Evolutionary conservation across 805 yeast species (phyloP).

Genomic region (Isabelozyma rhagii): DNA sequence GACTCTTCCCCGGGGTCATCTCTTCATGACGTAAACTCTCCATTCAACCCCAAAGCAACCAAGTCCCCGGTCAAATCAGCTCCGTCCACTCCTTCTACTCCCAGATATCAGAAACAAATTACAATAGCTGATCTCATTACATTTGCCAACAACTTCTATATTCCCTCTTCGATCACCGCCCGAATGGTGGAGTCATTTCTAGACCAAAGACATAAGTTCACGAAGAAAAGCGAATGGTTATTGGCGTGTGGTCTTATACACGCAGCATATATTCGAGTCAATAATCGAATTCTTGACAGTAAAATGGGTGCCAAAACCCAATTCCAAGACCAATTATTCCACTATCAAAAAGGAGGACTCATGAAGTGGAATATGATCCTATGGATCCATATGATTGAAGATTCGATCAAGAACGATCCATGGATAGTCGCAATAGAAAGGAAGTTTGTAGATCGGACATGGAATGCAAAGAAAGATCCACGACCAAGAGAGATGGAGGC

Average conservation of each 20-base stretch:
- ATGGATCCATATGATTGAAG: slow-evolving; percentile 54
- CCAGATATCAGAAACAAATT: slow-evolving; percentile 18
- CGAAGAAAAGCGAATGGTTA: slow-evolving; percentile 62
- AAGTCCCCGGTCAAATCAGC: slow-evolving; percentile 1
- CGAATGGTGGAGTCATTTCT: slow-evolving; percentile 49
- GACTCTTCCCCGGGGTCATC: too few relatives aligned
- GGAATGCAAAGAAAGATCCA: slow-evolving; percentile 13
- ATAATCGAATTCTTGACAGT: slow-evolving; percentile 41
- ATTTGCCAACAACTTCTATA: slow-evolving; percentile 61
- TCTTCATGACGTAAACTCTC: slow-evolving; percentile 19
- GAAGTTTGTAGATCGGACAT: slow-evolving; percentile 35
- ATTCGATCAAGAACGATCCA: slow-evolving; percentile 51
- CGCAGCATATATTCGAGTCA: slow-evolving; percentile 54
- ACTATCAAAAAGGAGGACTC: slow-evolving; percentile 52
- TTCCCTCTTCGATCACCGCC: slow-evolving; percentile 52
- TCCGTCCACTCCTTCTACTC: slow-evolving; percentile 2
- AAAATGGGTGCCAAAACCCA: slow-evolving; percentile 49
- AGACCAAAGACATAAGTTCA: slow-evolving; percentile 47
- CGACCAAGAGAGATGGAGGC: slow-evolving; percentile 23
- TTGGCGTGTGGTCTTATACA: slow-evolving; percentile 64
- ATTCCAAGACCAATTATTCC: slow-evolving; percentile 49
- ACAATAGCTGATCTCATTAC: slow-evolving; percentile 34
- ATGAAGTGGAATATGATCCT: slow-evolving; percentile 46
- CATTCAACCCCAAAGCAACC: slow-evolving; percentile 20
- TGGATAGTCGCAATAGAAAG: slow-evolving; percentile 61